These are phyloP conservation scores for Cerioporus squamosus DNA, from an alignment of 1,284 basidiomycete genomes.

Conservation along the genomic window DNA sequence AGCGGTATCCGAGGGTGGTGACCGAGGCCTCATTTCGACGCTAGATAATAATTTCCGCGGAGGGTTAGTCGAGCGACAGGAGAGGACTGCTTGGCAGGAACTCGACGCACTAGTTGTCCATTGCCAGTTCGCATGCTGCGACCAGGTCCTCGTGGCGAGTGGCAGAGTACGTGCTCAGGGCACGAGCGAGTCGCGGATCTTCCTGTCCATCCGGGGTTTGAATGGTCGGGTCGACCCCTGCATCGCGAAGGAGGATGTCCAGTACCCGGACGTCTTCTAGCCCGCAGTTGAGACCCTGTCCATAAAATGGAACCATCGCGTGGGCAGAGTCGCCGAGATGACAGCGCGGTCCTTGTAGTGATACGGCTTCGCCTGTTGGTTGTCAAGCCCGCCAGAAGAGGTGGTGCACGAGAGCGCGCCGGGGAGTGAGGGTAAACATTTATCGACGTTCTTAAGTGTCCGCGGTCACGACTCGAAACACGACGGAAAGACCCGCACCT, in stretches of 20 bases:
- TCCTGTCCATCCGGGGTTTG: conserved; percentile 40
- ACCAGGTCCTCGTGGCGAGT: conserved; percentile 86
- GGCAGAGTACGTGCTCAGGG: conserved; percentile 79
- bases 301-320: conserved; percentile 99
- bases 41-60: conserved; percentile 43
- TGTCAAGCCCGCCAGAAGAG: conserved; percentile 8
- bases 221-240: conserved; percentile 56
- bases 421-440: conserved; percentile 11
- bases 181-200: conserved; percentile 64
- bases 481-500: conserved; percentile 56
- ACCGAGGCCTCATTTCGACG: conserved; percentile 93
- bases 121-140: conserved; percentile 90
- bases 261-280: conserved; percentile 96
- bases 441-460: neutral
- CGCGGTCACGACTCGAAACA: conserved; percentile 8
- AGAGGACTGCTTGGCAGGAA: conserved; percentile 8
- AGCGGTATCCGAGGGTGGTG: conserved; percentile 79
- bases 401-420: conserved; percentile 8
- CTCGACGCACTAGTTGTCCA: conserved; percentile 91
- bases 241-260: conserved; percentile 73
- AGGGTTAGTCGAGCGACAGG: neutral
- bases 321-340: conserved; percentile 95
- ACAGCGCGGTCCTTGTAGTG: conserved; percentile 90
- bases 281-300: conserved; percentile 97
- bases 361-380: conserved; percentile 77